phyloP scores from a whole-genome alignment of 169 alveolate genomes.

The Miamiensis avidus region DNA sequence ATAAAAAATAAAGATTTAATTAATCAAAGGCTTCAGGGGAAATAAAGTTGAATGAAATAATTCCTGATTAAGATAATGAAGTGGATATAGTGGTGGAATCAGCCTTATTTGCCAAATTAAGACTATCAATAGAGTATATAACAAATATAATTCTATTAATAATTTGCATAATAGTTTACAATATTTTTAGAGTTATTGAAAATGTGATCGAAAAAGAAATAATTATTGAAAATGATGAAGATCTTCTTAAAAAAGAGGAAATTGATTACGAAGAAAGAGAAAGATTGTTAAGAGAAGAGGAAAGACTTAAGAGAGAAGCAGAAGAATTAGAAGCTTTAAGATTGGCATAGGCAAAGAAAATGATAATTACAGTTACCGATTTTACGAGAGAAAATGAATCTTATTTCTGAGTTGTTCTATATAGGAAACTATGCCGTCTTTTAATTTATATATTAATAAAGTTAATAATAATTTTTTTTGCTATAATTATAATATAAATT shows the following conservation, averaged over 20 bases:
- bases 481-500: background rate
- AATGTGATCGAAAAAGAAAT: background rate
- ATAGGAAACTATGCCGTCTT: too few species aligned
- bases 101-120: background rate
- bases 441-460: too few species aligned
- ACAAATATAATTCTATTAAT: too few species aligned
- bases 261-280: background rate
- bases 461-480: too few species aligned
- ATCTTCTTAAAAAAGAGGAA: too few species aligned
- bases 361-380: background rate
- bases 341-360: background rate
- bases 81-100: background rate
- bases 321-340: background rate
- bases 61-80: background rate
- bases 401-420: background rate
- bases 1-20: too few species aligned
- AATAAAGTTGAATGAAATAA: background rate
- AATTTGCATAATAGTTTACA: background rate
- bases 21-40: background rate
- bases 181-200: background rate
- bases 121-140: background rate
- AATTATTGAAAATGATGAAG: background rate
- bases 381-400: background rate
- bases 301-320: background rate
- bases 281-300: background rate